A percentile compares a stretch with the other conserved stretches of the same genome.
Conservation (phyloP, 164 flowering plant species). For the Protea cynaroides region DNA sequence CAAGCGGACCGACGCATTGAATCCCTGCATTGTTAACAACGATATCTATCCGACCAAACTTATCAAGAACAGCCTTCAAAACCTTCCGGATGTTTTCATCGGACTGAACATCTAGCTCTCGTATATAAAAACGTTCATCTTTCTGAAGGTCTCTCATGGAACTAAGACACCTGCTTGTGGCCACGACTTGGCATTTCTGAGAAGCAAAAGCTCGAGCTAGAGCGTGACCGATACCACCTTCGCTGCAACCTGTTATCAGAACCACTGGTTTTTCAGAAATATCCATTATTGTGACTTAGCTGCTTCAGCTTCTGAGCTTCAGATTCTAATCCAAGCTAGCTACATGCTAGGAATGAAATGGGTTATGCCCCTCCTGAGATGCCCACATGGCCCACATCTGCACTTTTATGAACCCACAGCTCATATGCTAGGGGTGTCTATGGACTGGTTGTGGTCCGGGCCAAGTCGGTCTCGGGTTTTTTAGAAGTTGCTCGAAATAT, state of each 20-base stretch:
- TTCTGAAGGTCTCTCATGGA: conserved; percentile 53
- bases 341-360: too few relatives aligned
- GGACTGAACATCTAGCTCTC: conserved; percentile 69
- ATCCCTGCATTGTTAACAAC: conserved; percentile 92
- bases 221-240: conserved; percentile 84
- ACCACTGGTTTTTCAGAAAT: conserved; percentile 41
- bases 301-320: too few relatives aligned
- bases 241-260: conserved; percentile 74
- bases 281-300: conserved; percentile 4
- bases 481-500: too few relatives aligned
- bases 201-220: conserved; percentile 73
- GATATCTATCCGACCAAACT: conserved; percentile 67
- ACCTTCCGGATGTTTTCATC: conserved; percentile 57
- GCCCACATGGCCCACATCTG: too few relatives aligned
- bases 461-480: too few relatives aligned
- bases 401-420: too few relatives aligned
- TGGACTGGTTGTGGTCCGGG: too few relatives aligned
- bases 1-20: conserved; percentile 82
- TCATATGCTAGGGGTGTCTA: too few relatives aligned
- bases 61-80: conserved; percentile 34
- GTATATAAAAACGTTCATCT: conserved; percentile 47
- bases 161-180: conserved; percentile 52
- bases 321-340: too few relatives aligned
- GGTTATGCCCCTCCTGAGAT: too few relatives aligned
- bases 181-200: conserved; percentile 59